phyloP scores from a whole-genome alignment of 768 basidiomycete genomes.

The Lentinula sp. region DNA sequence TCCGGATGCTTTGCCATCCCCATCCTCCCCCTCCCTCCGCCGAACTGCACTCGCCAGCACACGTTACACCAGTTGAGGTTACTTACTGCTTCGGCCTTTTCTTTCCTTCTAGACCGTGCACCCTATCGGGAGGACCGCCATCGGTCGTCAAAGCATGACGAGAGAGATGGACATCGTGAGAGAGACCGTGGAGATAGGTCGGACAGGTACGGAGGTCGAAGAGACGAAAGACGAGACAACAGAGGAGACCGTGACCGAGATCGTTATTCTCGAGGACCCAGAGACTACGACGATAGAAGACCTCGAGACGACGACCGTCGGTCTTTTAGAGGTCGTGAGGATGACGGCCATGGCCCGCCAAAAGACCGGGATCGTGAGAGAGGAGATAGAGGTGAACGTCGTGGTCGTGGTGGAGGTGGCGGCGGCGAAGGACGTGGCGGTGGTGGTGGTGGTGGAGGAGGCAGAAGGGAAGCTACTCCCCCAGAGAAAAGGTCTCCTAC shows the following conservation, averaged over 20 bases:
- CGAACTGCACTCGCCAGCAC: slow-evolving; percentile 27
- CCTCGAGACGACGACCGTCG: slow-evolving; percentile 45
- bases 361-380: slow-evolving; percentile 9
- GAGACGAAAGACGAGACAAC: slow-evolving; percentile 15
- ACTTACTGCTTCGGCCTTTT: slow-evolving; percentile 45
- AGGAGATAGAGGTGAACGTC: slow-evolving; percentile 31
- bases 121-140: slow-evolving; percentile 63
- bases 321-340: slow-evolving; percentile 34
- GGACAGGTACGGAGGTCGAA: slow-evolving; percentile 19
- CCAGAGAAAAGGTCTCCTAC: slow-evolving; percentile 86
- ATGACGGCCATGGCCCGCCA: slow-evolving; percentile 26
- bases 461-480: slow-evolving; percentile 24
- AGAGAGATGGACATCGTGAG: slow-evolving; percentile 29
- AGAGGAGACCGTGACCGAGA: slow-evolving; percentile 25
- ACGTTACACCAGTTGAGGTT: slow-evolving; percentile 27
- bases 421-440: slow-evolving; percentile 30
- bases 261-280: slow-evolving; percentile 35
- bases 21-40: slow-evolving; percentile 30
- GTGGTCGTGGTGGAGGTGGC: slow-evolving; percentile 34
- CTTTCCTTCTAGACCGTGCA: slow-evolving; percentile 43
- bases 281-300: slow-evolving; percentile 43
- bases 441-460: slow-evolving; percentile 22
- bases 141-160: slow-evolving; percentile 61
- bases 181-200: slow-evolving; percentile 22
- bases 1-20: slow-evolving; percentile 25